Evolutionary conservation across 352 stramenopile genomes (phyloP), one percentile per base, ranked within the genome.

Genomic region (Aphanomyces astaci): DNA sequence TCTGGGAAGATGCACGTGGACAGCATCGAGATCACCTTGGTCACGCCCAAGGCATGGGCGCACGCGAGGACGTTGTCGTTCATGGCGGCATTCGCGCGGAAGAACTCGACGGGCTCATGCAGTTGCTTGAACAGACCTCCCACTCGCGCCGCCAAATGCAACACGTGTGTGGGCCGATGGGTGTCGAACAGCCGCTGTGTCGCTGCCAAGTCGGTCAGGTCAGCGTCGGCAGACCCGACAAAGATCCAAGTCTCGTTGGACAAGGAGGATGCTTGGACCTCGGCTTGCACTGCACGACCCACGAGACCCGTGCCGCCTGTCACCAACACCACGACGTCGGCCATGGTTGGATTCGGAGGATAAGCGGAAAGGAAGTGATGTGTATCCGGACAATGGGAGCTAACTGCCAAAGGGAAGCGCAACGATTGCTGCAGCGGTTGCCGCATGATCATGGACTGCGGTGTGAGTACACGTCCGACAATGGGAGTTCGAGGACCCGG

Each of bases 1-100:
- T 99, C 96, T 1, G 97, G 97, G 79, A 99, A 99, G 71, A 99
- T 96, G 76, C 96, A 99, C 24, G 97, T 99, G 40, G 92, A 98
- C 31, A 99, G 82, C 73, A 96, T 98, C 66, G 92, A 98, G 24
- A 99, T 95, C 56, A 99, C 82, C 81, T 99, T 98, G n/a, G 75
- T 62, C n/a, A 97, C 89, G 27, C 66, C 40, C 60, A 84, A 90
- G 7, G 81, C 71, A 51, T 95, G 82, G 71, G 92, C 98, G 78
- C 88, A 96, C 72, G 98, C 93, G 82, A 99, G 96, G 51, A 99
- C 95, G 54, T 98, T 97, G 82, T 99, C 96, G 76, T 99, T 99
- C 68, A 99, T 99, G 43, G 97, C 80, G 73, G 98, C 96, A 78
- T 99, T 99, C 71, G 98, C 91, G 39, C 96, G 88, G 77, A 98